phyloP scores from a whole-genome alignment of 306 rosid species.

The Castanea mollissima region DNA sequence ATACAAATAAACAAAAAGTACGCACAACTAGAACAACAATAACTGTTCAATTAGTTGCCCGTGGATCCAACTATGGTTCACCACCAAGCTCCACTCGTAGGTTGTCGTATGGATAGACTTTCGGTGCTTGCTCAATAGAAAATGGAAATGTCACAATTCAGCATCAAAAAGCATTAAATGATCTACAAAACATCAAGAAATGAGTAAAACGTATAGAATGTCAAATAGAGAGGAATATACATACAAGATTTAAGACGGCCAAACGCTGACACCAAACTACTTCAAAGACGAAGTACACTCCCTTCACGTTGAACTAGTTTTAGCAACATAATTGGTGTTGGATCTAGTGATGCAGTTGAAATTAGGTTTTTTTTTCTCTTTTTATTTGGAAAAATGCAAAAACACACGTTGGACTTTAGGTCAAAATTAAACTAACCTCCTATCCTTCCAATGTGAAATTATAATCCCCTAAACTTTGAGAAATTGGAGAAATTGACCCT shows the following conservation, averaged over 20 bases:
- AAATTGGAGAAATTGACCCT: too few relatives aligned
- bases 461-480: too few relatives aligned
- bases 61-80: slow-evolving; percentile 52
- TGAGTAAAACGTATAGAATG: not conserved
- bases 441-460: too few relatives aligned
- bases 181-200: not conserved
- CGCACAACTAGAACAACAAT: slow-evolving; percentile 35
- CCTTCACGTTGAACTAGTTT: not conserved
- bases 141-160: slow-evolving; percentile 7
- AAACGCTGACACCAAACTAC: not conserved
- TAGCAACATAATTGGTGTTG: not conserved
- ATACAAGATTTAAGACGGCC: not conserved
- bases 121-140: slow-evolving; percentile 56
- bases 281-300: not conserved
- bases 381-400: too few relatives aligned
- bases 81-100: slow-evolving; percentile 91
- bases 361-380: not conserved
- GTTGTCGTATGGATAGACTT: slow-evolving; percentile 88
- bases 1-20: slow-evolving; percentile 27
- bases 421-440: too few relatives aligned
- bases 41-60: slow-evolving; percentile 18
- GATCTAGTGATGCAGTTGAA: not conserved
- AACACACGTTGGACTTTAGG: too few relatives aligned
- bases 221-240: not conserved
- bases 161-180: slow-evolving; percentile 3